A percentile compares a stretch with the other conserved stretches of the same genome.
phyloP scores from a whole-genome alignment of 2,329 filamentous ascomycete species.

The Westerdykella ornata region DNA sequence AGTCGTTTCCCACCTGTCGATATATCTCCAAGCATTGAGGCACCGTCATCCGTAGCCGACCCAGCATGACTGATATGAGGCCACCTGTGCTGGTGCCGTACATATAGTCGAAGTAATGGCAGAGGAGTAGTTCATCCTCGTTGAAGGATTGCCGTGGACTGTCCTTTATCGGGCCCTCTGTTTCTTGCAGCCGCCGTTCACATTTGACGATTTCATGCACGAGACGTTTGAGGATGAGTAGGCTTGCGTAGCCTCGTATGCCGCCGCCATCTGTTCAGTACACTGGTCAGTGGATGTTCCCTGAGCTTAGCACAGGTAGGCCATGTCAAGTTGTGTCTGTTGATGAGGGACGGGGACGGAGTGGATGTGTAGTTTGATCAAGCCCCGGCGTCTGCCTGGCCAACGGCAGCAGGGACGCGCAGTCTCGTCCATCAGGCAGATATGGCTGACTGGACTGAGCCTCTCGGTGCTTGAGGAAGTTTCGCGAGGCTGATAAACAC shows the following conservation, averaged over 20 bases:
- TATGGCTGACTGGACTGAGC: too few species aligned
- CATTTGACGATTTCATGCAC: conserved; percentile 45
- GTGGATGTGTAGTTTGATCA: too few species aligned
- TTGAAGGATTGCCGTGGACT: conserved; percentile 26
- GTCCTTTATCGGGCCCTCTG: conserved; percentile 37
- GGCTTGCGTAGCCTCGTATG: conserved; percentile 47
- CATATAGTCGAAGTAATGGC: conserved; percentile 51
- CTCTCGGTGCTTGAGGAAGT: not conserved
- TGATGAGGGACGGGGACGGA: too few species aligned
- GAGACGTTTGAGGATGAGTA: conserved; percentile 44
- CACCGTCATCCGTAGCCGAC: conserved; percentile 45
- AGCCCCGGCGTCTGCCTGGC: too few species aligned
- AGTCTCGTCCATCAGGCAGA: too few species aligned
- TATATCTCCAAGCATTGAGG: conserved; percentile 45
- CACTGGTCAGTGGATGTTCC: too few species aligned
- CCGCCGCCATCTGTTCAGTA: conserved; percentile 41
- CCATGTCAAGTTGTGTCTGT: too few species aligned
- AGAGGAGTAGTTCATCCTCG: conserved; percentile 43
- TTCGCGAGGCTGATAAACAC: not conserved
- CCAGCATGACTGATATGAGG: conserved; percentile 47
- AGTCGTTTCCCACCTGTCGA: conserved; percentile 42
- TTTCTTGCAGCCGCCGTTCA: conserved; percentile 38
- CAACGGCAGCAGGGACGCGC: too few species aligned
- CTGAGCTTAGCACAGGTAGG: too few species aligned
- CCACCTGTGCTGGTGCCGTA: conserved; percentile 50